Conservation (phyloP, 176 grass and related monocot genomes). For the Bothriochloa decipiens region DNA sequence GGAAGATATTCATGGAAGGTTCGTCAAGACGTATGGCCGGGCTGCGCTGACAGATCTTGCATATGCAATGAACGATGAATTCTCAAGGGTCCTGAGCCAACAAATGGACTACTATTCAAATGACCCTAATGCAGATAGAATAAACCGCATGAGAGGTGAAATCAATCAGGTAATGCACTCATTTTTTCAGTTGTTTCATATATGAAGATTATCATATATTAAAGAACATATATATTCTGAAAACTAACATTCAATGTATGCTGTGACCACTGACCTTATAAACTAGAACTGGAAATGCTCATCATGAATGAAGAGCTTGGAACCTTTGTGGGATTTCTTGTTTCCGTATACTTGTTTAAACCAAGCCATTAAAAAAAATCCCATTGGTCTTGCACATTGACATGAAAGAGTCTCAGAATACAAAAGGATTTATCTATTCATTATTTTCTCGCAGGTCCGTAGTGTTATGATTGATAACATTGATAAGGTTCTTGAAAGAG, state of each 20-base stretch:
- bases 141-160: constrained; percentile 94
- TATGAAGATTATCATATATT: not conserved
- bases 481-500: constrained; percentile 97
- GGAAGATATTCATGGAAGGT: constrained; percentile 93
- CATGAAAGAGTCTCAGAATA: not conserved
- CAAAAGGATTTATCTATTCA: constrained; percentile 5
- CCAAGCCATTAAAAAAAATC: not conserved
- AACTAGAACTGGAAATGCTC: not conserved
- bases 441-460: constrained; percentile 63
- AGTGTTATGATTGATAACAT: constrained; percentile 99
- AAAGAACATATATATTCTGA: not conserved
- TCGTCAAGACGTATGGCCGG: constrained; percentile 89
- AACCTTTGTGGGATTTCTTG: not conserved
- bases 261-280: not conserved
- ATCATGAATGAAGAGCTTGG: not conserved
- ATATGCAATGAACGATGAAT: constrained; percentile 98
- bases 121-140: constrained; percentile 88
- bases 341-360: not conserved
- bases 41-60: constrained; percentile 80
- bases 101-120: constrained; percentile 99
- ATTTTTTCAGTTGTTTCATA: not conserved
- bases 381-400: not conserved
- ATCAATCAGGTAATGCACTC: constrained; percentile 77
- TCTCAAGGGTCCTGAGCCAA: constrained; percentile 87
- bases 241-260: not conserved